A percentile compares a stretch with the other conserved stretches of the same genome.
These are phyloP conservation scores for Pseudocohnilembus persalinus DNA, from an alignment of 169 alveolate genomes.

Conservation along the genomic window DNA sequence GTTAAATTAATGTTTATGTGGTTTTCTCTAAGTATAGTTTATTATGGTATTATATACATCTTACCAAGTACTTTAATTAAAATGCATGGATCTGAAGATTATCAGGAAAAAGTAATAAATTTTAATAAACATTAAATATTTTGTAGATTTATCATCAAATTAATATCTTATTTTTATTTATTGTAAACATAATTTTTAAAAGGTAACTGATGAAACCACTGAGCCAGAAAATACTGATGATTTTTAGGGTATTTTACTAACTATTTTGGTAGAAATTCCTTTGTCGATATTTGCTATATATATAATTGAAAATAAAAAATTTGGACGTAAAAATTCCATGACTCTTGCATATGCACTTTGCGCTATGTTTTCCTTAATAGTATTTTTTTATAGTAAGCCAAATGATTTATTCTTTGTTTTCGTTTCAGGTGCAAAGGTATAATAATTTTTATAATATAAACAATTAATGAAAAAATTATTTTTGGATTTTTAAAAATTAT, in stretches of 20 bases:
- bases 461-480: too few species aligned
- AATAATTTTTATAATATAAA: too few species aligned
- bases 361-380: not conserved
- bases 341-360: not conserved
- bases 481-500: too few species aligned
- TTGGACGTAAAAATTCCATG: not conserved
- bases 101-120: not conserved
- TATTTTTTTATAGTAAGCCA: not conserved
- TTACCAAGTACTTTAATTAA: not conserved
- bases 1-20: not conserved
- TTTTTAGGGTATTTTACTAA: not conserved
- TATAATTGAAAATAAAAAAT: not conserved
- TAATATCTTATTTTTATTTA: too few species aligned
- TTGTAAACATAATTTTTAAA: too few species aligned
- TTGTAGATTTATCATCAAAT: too few species aligned
- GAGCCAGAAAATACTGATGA: not conserved
- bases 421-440: not conserved
- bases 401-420: not conserved
- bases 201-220: not conserved
- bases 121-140: too few species aligned
- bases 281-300: not conserved
- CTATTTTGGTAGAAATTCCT: not conserved
- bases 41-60: not conserved
- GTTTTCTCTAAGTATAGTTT: not conserved
- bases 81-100: not conserved